Conservation (phyloP, 73 alveolate species). For the Paramecium pentaurelia region DNA sequence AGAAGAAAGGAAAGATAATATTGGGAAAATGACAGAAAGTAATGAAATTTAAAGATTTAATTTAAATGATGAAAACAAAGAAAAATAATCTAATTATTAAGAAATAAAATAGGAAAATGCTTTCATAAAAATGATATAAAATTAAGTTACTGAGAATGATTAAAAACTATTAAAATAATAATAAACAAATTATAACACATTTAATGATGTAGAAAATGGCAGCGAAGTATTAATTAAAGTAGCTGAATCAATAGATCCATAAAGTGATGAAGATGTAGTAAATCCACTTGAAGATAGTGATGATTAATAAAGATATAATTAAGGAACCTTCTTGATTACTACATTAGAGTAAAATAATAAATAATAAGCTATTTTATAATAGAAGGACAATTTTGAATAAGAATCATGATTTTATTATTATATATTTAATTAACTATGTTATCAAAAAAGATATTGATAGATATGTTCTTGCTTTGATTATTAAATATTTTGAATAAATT, state of each 20-base stretch:
- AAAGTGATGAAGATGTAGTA: neutral
- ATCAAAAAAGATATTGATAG: neutral
- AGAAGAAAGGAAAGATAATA: neutral
- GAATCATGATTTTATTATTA: neutral
- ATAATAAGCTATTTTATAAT: neutral
- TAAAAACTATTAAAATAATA: neutral
- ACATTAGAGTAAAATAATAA: neutral
- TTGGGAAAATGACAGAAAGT: neutral
- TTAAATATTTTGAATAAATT: neutral
- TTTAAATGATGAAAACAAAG: neutral
- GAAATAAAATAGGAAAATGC: neutral
- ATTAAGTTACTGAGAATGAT: neutral
- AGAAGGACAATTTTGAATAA: neutral
- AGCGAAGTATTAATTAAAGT: neutral
- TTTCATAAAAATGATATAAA: neutral
- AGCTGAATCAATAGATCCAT: neutral
- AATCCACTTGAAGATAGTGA: neutral
- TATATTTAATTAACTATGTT: neutral
- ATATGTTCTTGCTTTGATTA: neutral
- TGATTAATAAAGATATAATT: neutral
- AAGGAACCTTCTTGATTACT: neutral
- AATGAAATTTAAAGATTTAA: neutral
- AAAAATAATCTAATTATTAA: neutral
- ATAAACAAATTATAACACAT: neutral
- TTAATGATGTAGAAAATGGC: neutral